Conservation (phyloP, 306 rosid species). For the Coriaria nepalensis region DNA sequence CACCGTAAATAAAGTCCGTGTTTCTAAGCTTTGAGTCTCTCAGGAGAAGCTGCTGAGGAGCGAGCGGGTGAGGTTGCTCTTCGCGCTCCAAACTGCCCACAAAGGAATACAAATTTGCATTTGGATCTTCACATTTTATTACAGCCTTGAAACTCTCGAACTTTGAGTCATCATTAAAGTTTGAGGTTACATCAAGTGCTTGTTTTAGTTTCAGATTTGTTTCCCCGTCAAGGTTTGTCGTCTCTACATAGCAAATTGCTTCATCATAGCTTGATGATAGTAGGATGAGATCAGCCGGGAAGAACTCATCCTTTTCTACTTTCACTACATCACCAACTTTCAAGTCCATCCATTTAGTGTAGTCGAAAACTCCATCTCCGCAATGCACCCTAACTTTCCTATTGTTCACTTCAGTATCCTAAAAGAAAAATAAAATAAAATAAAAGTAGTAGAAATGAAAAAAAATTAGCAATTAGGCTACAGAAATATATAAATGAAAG, state of each 20-base stretch:
- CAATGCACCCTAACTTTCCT: conserved; percentile 60
- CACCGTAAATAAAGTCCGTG: conserved; percentile 89
- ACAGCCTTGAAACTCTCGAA: conserved; percentile 54
- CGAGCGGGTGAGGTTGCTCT: conserved; percentile 58
- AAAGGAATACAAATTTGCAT: conserved; percentile 81
- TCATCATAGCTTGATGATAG: conserved; percentile 86
- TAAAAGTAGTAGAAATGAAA: not conserved
- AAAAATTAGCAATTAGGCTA: not conserved
- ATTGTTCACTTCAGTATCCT: conserved; percentile 93
- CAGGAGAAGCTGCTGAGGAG: conserved; percentile 89
- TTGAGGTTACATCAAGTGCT: conserved; percentile 59
- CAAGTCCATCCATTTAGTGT: conserved; percentile 78
- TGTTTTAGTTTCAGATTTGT: conserved; percentile 88
- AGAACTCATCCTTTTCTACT: conserved; percentile 81
- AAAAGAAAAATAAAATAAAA: conserved; percentile 11
- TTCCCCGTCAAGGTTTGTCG: conserved; percentile 91
- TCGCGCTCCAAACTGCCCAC: conserved; percentile 59
- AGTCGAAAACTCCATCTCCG: conserved; percentile 43
- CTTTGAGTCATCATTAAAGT: conserved; percentile 47
- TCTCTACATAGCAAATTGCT: conserved; percentile 90
- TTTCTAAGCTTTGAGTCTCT: conserved; percentile 96
- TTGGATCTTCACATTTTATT: conserved; percentile 88
- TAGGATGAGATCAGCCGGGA: conserved; percentile 91
- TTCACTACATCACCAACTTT: conserved; percentile 81
- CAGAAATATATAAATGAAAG: no score